phyloP scores from a whole-genome alignment of 1,139 yeast genomes.

The Meyerozyma smithsonii region DNA sequence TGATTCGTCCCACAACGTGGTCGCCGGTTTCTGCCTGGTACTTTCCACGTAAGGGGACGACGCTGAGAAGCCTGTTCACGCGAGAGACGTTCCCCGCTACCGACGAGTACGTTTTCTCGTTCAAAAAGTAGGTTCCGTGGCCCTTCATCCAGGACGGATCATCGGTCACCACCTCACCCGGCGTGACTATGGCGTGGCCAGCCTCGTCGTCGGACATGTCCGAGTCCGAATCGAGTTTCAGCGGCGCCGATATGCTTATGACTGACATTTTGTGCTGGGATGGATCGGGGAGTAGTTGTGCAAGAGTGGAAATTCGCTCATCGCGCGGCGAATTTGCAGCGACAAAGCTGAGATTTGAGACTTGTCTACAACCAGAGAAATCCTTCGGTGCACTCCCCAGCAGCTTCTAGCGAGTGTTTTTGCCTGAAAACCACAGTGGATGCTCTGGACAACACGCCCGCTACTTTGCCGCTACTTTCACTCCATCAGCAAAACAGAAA shows the following conservation, averaged over 20 bases:
- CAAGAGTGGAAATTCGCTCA: not conserved
- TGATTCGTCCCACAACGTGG: constrained; percentile 88
- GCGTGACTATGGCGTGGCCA: constrained; percentile 58
- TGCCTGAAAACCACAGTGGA: not conserved
- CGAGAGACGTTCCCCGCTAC: constrained; percentile 88
- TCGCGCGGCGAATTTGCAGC: not conserved
- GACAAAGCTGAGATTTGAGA: not conserved
- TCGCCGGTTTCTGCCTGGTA: constrained; percentile 95
- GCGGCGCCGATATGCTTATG: not conserved
- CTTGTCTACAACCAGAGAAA: not conserved
- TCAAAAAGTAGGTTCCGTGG: constrained; percentile 86
- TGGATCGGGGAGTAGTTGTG: not conserved
- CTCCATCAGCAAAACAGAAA: constrained; percentile 19
- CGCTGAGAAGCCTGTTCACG: constrained; percentile 83
- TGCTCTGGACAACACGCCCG: not conserved
- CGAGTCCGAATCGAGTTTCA: constrained; percentile 21
- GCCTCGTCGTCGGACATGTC: constrained; percentile 26
- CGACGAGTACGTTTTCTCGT: constrained; percentile 73
- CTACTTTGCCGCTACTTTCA: constrained; percentile 3
- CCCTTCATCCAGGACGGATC: constrained; percentile 99
- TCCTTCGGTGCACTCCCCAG: not conserved
- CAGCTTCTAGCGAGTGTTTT: not conserved
- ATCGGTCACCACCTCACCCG: constrained; percentile 95
- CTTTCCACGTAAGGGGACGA: constrained; percentile 79
- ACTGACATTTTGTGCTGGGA: not conserved